Percentiles rank a stretch among this genome's conserved stretches.
Evolutionary conservation across 1,139 yeast genomes (phyloP).

Genomic region (Candida sojae): DNA sequence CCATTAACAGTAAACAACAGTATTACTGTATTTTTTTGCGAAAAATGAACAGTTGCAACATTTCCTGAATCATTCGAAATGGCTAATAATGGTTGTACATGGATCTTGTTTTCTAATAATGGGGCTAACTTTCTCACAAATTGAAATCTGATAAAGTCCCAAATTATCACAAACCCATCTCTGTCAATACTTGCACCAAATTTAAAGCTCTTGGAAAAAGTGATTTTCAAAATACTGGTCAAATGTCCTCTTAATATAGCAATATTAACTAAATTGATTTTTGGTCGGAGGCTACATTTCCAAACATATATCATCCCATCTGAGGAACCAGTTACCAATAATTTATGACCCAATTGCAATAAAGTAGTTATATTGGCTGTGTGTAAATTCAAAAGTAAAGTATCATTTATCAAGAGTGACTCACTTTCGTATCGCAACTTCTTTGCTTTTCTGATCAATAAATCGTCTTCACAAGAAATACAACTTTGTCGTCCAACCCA

Average conservation of each 20-base stretch:
- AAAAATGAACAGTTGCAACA: conserved; percentile 37
- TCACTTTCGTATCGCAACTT: conserved; percentile 25
- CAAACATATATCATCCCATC: conserved; percentile 60
- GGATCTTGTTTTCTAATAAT: conserved; percentile 7
- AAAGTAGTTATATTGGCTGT: conserved; percentile 34
- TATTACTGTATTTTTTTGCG: conserved; percentile 22
- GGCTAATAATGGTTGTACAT: conserved; percentile 28
- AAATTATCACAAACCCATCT: conserved; percentile 50
- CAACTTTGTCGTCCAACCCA: conserved; percentile 52
- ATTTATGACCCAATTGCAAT: conserved; percentile 37
- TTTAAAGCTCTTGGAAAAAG: conserved; percentile 52
- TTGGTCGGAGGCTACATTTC: conserved; percentile 38
- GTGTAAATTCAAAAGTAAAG: conserved; percentile 44
- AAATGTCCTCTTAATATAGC: conserved; percentile 58
- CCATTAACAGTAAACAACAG: conserved; percentile 59
- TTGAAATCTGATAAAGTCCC: conserved; percentile 60
- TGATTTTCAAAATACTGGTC: conserved; percentile 39
- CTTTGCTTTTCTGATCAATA: conserved; percentile 39
- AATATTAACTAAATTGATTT: conserved; percentile 39
- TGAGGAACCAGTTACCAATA: conserved; percentile 54
- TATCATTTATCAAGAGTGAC: conserved; percentile 43
- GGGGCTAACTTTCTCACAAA: conserved; percentile 45
- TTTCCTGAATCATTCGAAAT: conserved; percentile 60
- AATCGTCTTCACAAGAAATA: conserved; percentile 37
- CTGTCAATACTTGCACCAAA: conserved; percentile 53